Evolutionary conservation across 129 eudicot species (phyloP), one percentile per base, ranked within the genome.

Genomic region (Flaveria trinervia): DNA sequence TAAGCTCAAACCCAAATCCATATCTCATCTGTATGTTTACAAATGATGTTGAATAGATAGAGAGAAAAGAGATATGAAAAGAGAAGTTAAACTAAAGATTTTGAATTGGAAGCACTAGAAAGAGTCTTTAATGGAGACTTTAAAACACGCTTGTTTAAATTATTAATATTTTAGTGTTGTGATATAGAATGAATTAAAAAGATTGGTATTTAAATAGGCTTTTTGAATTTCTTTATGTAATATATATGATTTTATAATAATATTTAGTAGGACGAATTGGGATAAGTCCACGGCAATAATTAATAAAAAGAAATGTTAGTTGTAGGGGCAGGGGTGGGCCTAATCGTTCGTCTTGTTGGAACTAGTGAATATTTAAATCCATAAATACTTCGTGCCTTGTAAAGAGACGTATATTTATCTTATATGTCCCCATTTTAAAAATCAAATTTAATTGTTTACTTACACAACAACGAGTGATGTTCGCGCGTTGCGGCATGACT

Each of bases 1-100:
- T 72, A 91, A 83, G 80, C 88, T 91, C 68, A 91, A 88, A 17
- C 93, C 90, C 51, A 91, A 46, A 79, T 91, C 97, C 93, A 91
- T 86, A 12, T 76, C 56, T 85, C 84, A 75, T 67, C 67, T 64
- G 50, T 20, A 41, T 55, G 25, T 23, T 20, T 41, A 45, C 30
- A 48, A 75, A 25, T 33, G 41, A 68, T 59, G 48, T 59, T 30
- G 36, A 64, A 48, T 70, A 17, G 69, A 61, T 62, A 61, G 46
- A 65, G 80, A 65, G 44, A 67, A 13, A 64, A 68, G 41, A 18
- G 26, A 45, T 49, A 48, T 3, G 41, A 55, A 82, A 57, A 16
- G 60, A 45, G 57, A 60, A 71, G 69, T 43, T 70, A 50, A 36
- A 79, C 72, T 48, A 13, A 72, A 71, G 66, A 50, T 61, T 79